Evolutionary conservation across 1,284 basidiomycete species (phyloP).

Genomic region (Gastroboletus turbinatus): DNA sequence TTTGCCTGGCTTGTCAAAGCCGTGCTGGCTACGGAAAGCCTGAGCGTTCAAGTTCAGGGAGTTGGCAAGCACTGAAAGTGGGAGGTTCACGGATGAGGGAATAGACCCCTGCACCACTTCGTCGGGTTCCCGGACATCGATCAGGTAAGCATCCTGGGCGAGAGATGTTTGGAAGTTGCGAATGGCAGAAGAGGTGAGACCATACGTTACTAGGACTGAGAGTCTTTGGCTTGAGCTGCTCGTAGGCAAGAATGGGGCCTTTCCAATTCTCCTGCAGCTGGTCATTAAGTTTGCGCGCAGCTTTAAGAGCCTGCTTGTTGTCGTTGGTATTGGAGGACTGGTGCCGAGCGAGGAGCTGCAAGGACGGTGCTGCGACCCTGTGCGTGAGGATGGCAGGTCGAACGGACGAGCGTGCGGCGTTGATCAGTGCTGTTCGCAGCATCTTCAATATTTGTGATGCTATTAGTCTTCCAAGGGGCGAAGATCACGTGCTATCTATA

Average conservation of each 20-base stretch:
- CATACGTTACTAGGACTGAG: constrained; percentile 78
- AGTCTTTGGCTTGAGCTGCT: constrained; percentile 83
- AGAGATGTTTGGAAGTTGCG: background rate
- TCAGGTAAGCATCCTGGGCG: constrained; percentile 72
- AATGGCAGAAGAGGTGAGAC: constrained; percentile 12
- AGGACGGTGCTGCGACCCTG: constrained; percentile 5
- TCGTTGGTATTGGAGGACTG: constrained; percentile 30
- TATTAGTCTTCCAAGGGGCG: too few relatives aligned
- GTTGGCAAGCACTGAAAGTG: constrained; percentile 76
- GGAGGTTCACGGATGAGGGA: constrained; percentile 92
- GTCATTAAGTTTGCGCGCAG: constrained; percentile 43
- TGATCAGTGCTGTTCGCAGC: constrained; percentile 25
- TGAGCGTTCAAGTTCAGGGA: constrained; percentile 65
- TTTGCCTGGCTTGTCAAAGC: constrained; percentile 80
- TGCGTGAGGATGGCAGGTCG: constrained; percentile 8
- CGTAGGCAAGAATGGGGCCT: constrained; percentile 71
- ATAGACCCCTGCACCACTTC: constrained; percentile 95
- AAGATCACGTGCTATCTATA: constrained; percentile 17
- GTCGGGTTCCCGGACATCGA: constrained; percentile 93
- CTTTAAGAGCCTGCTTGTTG: constrained; percentile 36
- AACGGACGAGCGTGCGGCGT: constrained; percentile 11
- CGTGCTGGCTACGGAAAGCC: constrained; percentile 69
- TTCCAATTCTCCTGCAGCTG: constrained; percentile 68
- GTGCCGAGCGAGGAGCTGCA: constrained; percentile 16
- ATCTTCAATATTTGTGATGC: constrained; percentile 13